Evolutionary conservation across 306 rosid species (phyloP).

Genomic region (Malus fusca): DNA sequence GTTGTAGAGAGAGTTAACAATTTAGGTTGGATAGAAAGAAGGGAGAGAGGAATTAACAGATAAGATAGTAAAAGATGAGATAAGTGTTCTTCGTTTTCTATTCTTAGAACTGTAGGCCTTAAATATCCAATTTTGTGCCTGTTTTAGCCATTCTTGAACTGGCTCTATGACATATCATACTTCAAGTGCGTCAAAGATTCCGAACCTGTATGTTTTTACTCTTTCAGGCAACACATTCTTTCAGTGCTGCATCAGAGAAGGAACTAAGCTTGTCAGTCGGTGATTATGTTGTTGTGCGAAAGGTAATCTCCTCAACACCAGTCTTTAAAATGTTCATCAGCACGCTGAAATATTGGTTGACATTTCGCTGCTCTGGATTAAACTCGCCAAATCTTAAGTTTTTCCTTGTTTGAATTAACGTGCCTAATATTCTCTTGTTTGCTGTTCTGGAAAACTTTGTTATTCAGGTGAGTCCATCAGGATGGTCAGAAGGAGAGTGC

Average conservation of each 20-base stretch:
- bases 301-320: constrained; percentile 41
- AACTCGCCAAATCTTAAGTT: not conserved
- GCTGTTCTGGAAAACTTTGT: constrained; percentile 3
- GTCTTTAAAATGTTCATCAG: not conserved
- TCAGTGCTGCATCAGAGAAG: constrained; percentile 64
- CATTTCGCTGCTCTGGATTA: too few species aligned
- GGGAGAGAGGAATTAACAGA: not conserved
- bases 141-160: not conserved
- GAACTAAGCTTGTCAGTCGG: constrained; percentile 86
- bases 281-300: constrained; percentile 81
- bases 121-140: too few species aligned
- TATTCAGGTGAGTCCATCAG: constrained; percentile 60
- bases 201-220: not conserved
- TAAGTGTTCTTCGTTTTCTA: not conserved
- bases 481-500: constrained; percentile 99
- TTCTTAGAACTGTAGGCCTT: not conserved
- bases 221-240: constrained; percentile 74
- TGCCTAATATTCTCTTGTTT: not conserved
- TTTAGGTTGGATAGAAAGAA: not conserved
- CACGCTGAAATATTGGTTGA: not conserved
- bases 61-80: not conserved
- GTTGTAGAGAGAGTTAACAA: too few species aligned
- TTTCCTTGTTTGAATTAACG: not conserved
- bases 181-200: not conserved
- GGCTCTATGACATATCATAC: not conserved